Evolutionary conservation across 768 basidiomycete species (phyloP).

Genomic region (Tephrocybe sp.): DNA sequence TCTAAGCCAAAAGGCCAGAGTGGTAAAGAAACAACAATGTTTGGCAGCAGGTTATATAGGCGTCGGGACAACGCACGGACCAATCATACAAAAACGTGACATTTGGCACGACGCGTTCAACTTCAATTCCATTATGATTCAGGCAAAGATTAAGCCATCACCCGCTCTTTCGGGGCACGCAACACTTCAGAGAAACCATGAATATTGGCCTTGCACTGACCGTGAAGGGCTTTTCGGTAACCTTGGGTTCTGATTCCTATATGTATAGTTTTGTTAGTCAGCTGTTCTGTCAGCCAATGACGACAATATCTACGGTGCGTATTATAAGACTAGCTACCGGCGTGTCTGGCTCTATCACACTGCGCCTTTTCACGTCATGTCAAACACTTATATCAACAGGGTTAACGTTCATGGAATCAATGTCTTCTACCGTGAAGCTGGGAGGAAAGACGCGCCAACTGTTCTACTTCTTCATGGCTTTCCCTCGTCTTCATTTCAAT

Average conservation of each 20-base stretch:
- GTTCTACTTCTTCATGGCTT: slow-evolving; percentile 51
- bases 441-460: slow-evolving; percentile 26
- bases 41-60: slow-evolving; percentile 7
- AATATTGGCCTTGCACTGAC: no score
- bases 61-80: slow-evolving; percentile 10
- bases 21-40: slow-evolving; percentile 46
- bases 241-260: no score
- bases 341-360: background rate
- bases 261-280: no score
- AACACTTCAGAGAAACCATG: no score
- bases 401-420: slow-evolving; percentile 28
- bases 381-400: slow-evolving; percentile 2
- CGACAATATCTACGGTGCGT: background rate
- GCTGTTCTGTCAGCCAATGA: background rate
- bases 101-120: no score
- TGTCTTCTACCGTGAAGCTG: slow-evolving; percentile 46
- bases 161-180: background rate
- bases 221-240: no score
- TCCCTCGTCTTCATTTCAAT: slow-evolving; percentile 49
- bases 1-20: slow-evolving; percentile 97
- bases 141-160: no score
- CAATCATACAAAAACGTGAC: background rate
- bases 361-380: background rate
- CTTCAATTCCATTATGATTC: background rate
- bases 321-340: background rate